phyloP scores from a whole-genome alignment of 352 stramenopile species.

The Phytophthora sp. region DNA sequence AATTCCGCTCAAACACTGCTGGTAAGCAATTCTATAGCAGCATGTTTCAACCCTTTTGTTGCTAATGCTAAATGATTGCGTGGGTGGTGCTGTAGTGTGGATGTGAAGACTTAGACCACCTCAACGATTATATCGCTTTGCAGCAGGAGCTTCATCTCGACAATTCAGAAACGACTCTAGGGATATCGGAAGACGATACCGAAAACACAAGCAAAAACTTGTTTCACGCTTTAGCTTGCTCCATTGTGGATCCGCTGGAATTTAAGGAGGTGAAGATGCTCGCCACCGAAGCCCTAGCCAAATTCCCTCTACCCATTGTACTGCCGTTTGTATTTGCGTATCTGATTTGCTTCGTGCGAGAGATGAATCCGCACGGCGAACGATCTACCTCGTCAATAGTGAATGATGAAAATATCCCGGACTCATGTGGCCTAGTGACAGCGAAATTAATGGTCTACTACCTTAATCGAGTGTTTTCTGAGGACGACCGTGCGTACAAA shows the following conservation, averaged over 20 bases:
- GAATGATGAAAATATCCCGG: slow-evolving; percentile 24
- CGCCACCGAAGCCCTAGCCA: slow-evolving; percentile 55
- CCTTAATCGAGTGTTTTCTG: slow-evolving; percentile 68
- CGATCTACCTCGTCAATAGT: slow-evolving; percentile 16
- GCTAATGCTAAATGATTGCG: not conserved
- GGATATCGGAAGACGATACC: not conserved
- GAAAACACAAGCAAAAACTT: slow-evolving; percentile 18
- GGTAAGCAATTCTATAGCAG: slow-evolving; percentile 20
- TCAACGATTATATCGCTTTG: slow-evolving; percentile 31
- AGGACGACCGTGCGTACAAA: slow-evolving; percentile 33
- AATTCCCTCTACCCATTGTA: slow-evolving; percentile 39
- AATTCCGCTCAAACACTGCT: slow-evolving; percentile 3
- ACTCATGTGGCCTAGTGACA: slow-evolving; percentile 50
- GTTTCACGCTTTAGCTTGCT: slow-evolving; percentile 46
- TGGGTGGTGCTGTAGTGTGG: slow-evolving; percentile 29
- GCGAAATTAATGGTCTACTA: slow-evolving; percentile 83
- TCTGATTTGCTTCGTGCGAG: slow-evolving; percentile 49
- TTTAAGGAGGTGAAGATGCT: slow-evolving; percentile 87
- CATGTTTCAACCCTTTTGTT: not conserved
- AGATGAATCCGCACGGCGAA: slow-evolving; percentile 17
- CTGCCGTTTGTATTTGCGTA: slow-evolving; percentile 49
- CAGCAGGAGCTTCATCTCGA: slow-evolving; percentile 5
- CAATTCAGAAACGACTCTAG: not conserved
- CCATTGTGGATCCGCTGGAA: slow-evolving; percentile 65
- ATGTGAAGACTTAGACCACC: slow-evolving; percentile 38